Evolutionary conservation across 306 rosid genomes (phyloP), one percentile per base, ranked within the genome.

Genomic region (Glycine tomentella): DNA sequence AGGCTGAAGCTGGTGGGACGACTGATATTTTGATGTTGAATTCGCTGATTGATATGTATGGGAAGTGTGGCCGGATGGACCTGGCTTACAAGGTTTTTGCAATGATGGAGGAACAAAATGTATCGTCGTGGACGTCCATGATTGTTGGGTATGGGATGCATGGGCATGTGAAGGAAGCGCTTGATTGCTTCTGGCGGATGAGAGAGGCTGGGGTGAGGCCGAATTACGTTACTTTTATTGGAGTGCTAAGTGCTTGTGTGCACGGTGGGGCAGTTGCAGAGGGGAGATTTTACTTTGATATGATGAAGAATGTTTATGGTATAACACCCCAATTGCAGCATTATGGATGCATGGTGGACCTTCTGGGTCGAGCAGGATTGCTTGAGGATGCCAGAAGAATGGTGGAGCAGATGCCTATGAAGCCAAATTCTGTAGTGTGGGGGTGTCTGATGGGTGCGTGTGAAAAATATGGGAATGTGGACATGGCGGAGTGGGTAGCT

Each of bases 341-440:
- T 84, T 92, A 90, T 82, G 97, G 97, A 68, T 92, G 97, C 84
- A 87, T 92, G 93, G 91, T 88, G 42, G 97, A 92, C 86, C 84
- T 92, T 73, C 87, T 92, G 42, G 91, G 95, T 46, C 89, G 88
- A 45, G 92, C 92, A 1, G 95, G 97, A 55, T 87, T 89, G 95
- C 84, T 92, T 3, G 85, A 87, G 8, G 93, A 92, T 64, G 92
- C 95, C 0, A 82, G 86, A 78, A 80, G 82, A 53, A 84, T 91
- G 88, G 90, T 92, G 72, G 95, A 89, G 78, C 92, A 81, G 84
- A 92, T 92, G 97, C 97, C 94, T 2, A 79, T 91, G 91, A 87
- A 84, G 87, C 90, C 95, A 25, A 92, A 92, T 76, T 79, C 90
- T n/a, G 75, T 88, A 25, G 84, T 92, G 36, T 92, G 90, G 92